Base-by-base conservation (phyloP, 2,329 filamentous ascomycete genomes). In the Calonectria leucothoes region DNA sequence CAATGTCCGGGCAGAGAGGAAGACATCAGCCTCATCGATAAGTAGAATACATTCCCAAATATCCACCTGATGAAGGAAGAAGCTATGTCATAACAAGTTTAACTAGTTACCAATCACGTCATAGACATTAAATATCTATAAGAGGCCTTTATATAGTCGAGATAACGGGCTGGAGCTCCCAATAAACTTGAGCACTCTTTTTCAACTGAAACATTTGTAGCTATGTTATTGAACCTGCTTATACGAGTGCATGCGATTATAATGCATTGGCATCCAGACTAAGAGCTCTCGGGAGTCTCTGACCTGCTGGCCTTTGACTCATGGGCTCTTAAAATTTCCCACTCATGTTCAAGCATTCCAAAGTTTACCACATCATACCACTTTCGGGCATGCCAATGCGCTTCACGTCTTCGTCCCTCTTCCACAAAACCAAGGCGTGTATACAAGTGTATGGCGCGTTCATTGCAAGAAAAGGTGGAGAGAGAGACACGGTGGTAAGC, bases 401-500 rank as follows among this genome's bases (percentile, higher is more conserved):
- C 78, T 78, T 89, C 84, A 65, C 87, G 81, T 69, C 79, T 81
- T 5, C 84, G 76, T 0, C 87, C 87, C 74, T 89, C 88, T 3
- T 81, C 74, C 52, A 82, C 82, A 73, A 90, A 89, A 0, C 88
- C 88, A 11, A 89, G 70, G 49, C 82, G 81, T 76, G 85, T 79
- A 74, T 89, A 89, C 77, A 89, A 66, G 23, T 82, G 80, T 12
- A 82, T 57, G 0, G 86, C 88, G 0, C 86, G 82, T 39, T 81
- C 78, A 61, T 89, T 90, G 66, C 83, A 89, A 11, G 77, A 83
- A 39, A 86, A 83, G 0, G 83, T 83, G 4, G 78, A 75, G 8
- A 89, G 82, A 14, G 76, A 79, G 23, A 89, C 84, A 6, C 85
- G 80, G 73, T 89, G 88, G 79, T 88, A 76, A 0, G 85, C 85